phyloP scores from a whole-genome alignment of 768 basidiomycete genomes.

The Stropharia rugosoannulata region DNA sequence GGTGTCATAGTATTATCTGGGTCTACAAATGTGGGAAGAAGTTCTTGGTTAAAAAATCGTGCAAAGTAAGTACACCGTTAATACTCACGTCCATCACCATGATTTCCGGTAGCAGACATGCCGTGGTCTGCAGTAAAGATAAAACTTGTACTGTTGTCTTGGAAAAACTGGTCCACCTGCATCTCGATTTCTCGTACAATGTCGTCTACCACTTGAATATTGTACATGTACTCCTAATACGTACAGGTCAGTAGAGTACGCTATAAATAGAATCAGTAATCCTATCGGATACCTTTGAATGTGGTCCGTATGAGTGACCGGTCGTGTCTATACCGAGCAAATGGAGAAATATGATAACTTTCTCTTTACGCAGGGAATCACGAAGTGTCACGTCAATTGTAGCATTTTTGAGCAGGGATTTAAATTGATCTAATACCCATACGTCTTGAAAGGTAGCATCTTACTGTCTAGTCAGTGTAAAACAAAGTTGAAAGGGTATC shows the following conservation, averaged over 20 bases:
- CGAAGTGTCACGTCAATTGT: slow-evolving; percentile 49
- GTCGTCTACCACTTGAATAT: slow-evolving; percentile 74
- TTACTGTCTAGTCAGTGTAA: slow-evolving; percentile 19
- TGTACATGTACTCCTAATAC: slow-evolving; percentile 80
- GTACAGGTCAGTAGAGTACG: background rate
- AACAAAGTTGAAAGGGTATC: background rate
- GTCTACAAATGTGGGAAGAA: slow-evolving; percentile 38
- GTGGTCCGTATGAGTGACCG: slow-evolving; percentile 82
- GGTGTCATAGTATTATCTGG: slow-evolving; percentile 89
- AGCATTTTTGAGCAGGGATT: slow-evolving; percentile 59
- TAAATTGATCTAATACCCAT: slow-evolving; percentile 78
- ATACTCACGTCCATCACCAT: slow-evolving; percentile 77
- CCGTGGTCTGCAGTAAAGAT: slow-evolving; percentile 90
- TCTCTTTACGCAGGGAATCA: slow-evolving; percentile 49
- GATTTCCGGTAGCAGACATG: slow-evolving; percentile 86
- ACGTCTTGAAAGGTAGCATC: slow-evolving; percentile 76
- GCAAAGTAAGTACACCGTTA: background rate
- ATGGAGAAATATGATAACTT: slow-evolving; percentile 80
- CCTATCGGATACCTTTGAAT: slow-evolving; percentile 54
- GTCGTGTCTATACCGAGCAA: slow-evolving; percentile 84
- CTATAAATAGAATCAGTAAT: background rate
- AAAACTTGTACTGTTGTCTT: slow-evolving; percentile 68
- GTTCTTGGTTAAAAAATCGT: background rate
- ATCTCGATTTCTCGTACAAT: slow-evolving; percentile 68
- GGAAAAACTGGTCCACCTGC: slow-evolving; percentile 62